phyloP scores from a whole-genome alignment of 2,329 filamentous ascomycete genomes.

The Leptographium wingfieldii region DNA sequence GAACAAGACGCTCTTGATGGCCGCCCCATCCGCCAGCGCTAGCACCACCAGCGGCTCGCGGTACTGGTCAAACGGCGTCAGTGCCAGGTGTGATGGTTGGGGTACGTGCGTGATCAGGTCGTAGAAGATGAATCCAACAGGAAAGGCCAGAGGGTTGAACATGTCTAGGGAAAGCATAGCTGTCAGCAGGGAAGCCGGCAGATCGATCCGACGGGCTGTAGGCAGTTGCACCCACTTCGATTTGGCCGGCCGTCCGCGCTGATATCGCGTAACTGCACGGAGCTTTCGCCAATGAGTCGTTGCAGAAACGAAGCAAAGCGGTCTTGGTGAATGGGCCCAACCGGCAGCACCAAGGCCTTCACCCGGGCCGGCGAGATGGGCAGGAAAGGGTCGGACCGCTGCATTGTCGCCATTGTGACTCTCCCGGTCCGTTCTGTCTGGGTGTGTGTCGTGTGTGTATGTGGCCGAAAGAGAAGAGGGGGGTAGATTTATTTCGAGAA shows the following conservation, averaged over 20 bases:
- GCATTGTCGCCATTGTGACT: constrained; percentile 5
- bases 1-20: constrained; percentile 44
- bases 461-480: neutral
- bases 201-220: too few relatives aligned
- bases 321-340: constrained; percentile 73
- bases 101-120: constrained; percentile 72
- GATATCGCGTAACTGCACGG: constrained; percentile 75
- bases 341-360: constrained; percentile 72
- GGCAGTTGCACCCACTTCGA: constrained; percentile 51
- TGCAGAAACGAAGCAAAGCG: constrained; percentile 70
- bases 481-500: neutral
- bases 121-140: constrained; percentile 75
- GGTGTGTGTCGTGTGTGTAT: neutral
- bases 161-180: constrained; percentile 46
- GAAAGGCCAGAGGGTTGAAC: constrained; percentile 86
- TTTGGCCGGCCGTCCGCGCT: constrained; percentile 74
- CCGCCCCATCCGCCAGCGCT: constrained; percentile 69
- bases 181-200: neutral
- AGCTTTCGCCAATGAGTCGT: constrained; percentile 64
- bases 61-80: constrained; percentile 84
- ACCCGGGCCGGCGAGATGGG: constrained; percentile 86
- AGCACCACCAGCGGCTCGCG: constrained; percentile 74
- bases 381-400: constrained; percentile 64
- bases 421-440: neutral
- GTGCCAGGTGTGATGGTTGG: constrained; percentile 62